A percentile compares a stretch with the other conserved stretches of the same genome.
Conservation (phyloP, 2,329 filamentous ascomycete genomes). For the Eutypa lata region DNA sequence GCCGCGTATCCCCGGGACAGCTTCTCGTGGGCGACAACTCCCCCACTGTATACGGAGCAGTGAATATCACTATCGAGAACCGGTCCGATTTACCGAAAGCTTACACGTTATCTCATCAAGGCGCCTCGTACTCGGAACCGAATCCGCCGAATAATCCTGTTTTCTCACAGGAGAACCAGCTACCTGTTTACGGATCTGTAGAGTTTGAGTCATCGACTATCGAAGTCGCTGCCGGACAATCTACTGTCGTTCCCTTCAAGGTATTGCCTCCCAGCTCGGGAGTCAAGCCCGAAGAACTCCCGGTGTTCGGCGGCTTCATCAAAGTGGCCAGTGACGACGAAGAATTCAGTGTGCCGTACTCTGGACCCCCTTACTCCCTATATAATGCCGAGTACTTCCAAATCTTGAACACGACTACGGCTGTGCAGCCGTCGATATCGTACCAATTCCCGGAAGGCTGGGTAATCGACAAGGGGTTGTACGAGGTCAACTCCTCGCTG, state of each 20-base stretch:
- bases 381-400: slow-evolving; percentile 17
- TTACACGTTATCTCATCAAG: slow-evolving; percentile 20
- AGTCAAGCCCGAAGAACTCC: slow-evolving; percentile 13
- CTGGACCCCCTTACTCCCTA: slow-evolving; percentile 20
- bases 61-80: slow-evolving; percentile 25
- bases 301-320: slow-evolving; percentile 24
- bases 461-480: no score
- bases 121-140: slow-evolving; percentile 20
- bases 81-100: slow-evolving; percentile 11
- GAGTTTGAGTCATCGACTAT: slow-evolving; percentile 15
- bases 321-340: slow-evolving; percentile 11
- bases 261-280: slow-evolving; percentile 12
- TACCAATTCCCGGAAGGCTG: no score
- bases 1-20: slow-evolving; percentile 18
- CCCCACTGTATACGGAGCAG: slow-evolving; percentile 8
- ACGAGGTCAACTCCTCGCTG: slow-evolving; percentile 10
- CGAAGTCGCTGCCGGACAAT: slow-evolving; percentile 13
- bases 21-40: slow-evolving; percentile 16
- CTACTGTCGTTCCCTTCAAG: slow-evolving; percentile 12
- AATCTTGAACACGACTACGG: slow-evolving; percentile 9
- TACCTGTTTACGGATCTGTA: slow-evolving; percentile 18
- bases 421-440: neutral
- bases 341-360: slow-evolving; percentile 20
- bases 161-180: slow-evolving; percentile 13
- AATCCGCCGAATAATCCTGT: no score